Evolutionary conservation across 345 rosid species (phyloP), one percentile per base, ranked within the genome.

Genomic region (Acer saccharum): DNA sequence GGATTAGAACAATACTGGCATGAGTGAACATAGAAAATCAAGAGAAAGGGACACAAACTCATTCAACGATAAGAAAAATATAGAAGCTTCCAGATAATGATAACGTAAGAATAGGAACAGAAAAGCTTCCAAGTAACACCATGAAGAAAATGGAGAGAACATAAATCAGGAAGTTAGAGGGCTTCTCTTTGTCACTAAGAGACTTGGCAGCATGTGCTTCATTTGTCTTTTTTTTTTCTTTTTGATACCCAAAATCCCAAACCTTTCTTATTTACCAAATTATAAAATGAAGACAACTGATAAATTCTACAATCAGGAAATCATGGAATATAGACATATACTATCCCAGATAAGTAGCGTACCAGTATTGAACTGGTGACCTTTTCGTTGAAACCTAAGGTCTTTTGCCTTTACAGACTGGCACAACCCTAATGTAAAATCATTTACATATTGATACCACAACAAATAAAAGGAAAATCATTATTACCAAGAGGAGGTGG

Each of bases 401-500:
- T 16, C 58, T 54, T 54, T 54, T 16, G 17, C 6, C n/a, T 54
- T 54, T 10, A 46, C 50, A 46, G 39, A 62, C 66, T 13, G 27
- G 14, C 66, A 21, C 7, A 25, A 62, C 7, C 13, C 66, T 21
- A 62, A 10, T 35, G 7, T 9, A 11, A 62, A 62, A 23, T 0
- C 12, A 23, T 10, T 62, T 62, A 62, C 29, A 23, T 62, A 62
- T 65, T 27, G 7, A 65, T 8, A 65, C n/a, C 4, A 67, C 48
- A 55, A 72, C n/a, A 18, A 11, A 55, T 6, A 39, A 23, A 27
- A 64, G 32, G 14, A 48, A 11, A 17, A 41, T 13, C 66, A 21
- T 64, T 69, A 25, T 86, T 43, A 92, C 98, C 97, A n/a, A 94
- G 85, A 69, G 92, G 92, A 1, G 93, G 91, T 27, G 83, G 84